phyloP scores from a whole-genome alignment of 2,329 filamentous ascomycete genomes.

The Plectosphaerella cucumerina region DNA sequence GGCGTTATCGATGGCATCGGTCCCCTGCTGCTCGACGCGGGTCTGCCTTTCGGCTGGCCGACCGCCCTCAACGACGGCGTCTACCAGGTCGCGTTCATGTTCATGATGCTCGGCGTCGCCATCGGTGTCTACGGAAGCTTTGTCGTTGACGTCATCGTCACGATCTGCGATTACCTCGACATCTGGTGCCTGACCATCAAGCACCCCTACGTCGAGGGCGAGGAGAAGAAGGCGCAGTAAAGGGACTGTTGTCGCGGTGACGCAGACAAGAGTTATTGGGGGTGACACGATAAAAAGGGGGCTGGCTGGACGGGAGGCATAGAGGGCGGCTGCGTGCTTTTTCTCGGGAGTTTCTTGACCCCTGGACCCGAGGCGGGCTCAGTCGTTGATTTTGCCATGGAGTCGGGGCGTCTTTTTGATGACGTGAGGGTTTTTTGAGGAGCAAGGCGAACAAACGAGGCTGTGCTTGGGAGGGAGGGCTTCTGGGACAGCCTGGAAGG shows the following conservation, averaged over 20 bases:
- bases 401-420: too few species aligned
- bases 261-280: too few species aligned
- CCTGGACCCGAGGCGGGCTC: too few species aligned
- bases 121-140: constrained; percentile 96
- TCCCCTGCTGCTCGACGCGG: constrained; percentile 54
- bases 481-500: too few species aligned
- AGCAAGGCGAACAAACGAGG: too few species aligned
- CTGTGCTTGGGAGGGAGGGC: too few species aligned
- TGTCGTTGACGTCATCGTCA: constrained; percentile 93
- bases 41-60: constrained; percentile 66
- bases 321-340: too few species aligned
- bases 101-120: constrained; percentile 78
- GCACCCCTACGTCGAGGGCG: constrained; percentile 57
- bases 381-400: too few species aligned
- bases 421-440: too few species aligned
- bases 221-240: constrained; percentile 34
- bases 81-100: constrained; percentile 92
- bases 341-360: too few species aligned
- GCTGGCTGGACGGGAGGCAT: too few species aligned
- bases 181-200: constrained; percentile 99
- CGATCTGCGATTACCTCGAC: constrained; percentile 95
- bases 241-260: neutral
- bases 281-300: too few species aligned
- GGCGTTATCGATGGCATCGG: constrained; percentile 80
- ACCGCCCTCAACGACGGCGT: constrained; percentile 68